These are phyloP conservation scores for Endogone sp. DNA, from an alignment of 192 early-diverging fungal genomes.

Conservation along the genomic window DNA sequence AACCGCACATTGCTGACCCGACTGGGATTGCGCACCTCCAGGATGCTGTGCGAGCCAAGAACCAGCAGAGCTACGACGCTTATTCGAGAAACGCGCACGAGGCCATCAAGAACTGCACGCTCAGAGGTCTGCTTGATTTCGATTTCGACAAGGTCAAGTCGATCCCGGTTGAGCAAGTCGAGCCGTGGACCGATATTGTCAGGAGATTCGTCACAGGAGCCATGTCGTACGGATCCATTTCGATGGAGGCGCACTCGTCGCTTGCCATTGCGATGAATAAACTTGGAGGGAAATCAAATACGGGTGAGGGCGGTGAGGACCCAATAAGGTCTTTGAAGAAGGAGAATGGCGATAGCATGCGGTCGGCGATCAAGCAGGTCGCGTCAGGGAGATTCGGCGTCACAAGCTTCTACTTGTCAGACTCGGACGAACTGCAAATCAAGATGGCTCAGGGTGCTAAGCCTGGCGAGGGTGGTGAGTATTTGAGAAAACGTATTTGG, in stretches of 20 bases:
- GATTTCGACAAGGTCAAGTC: constrained; percentile 64
- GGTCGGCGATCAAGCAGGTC: constrained; percentile 98
- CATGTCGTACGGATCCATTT: constrained; percentile 98
- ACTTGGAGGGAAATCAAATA: constrained; percentile 97
- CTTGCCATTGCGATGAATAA: constrained; percentile 94
- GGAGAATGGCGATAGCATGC: constrained; percentile 73
- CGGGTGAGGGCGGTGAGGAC: constrained; percentile 98
- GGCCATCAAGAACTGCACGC: constrained; percentile 85
- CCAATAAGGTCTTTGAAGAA: constrained; percentile 69
- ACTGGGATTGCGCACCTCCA: constrained; percentile 84
- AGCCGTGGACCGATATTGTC: constrained; percentile 96
- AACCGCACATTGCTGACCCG: constrained; percentile 90
- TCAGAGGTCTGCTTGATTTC: constrained; percentile 93
- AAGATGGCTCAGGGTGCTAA: constrained; percentile 99
- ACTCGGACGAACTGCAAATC: constrained; percentile 97
- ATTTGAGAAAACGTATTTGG: constrained; percentile 1
- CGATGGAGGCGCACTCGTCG: constrained; percentile 88
- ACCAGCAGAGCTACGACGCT: constrained; percentile 78
- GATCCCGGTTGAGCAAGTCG: constrained; percentile 91
- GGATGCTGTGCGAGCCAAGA: constrained; percentile 93
- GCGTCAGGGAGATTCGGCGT: constrained; percentile 98
- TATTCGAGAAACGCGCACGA: constrained; percentile 80
- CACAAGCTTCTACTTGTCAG: constrained; percentile 89
- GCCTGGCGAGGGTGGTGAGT: constrained; percentile 91
- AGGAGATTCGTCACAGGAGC: constrained; percentile 97